Evolutionary conservation across 2,329 filamentous ascomycete species (phyloP), one percentile per base, ranked within the genome.

Genomic region (Stenocarpella maydis): DNA sequence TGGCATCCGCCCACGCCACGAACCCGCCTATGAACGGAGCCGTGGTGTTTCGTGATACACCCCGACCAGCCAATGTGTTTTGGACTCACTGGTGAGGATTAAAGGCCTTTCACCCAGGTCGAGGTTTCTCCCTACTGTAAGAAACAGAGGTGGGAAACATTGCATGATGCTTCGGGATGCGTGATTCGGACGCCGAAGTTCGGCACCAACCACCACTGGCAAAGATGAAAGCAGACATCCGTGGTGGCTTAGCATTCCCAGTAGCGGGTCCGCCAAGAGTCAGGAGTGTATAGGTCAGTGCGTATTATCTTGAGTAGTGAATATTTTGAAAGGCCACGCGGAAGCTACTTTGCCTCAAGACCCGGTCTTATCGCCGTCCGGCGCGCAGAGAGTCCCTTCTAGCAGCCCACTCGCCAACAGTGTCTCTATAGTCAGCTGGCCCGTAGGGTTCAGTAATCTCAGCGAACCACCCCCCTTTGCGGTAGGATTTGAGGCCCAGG

Each of bases 381-480:
- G 17, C 5, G 17, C 2, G 8, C 4, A 17, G 14, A 15, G n/a
- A 9, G 14, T 31, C 15, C 43, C 17, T 54, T 39, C 47, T 72
- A 14, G 52, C 43, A 67, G 74, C 64, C 84, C 86, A 90, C 76
- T 90, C 88, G 1, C 80, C 81, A 10, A 87, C 80, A 26, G 91
- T 73, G 0, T 82, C 81, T 54, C 76, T 77, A 74, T 91, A 91
- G 73, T 91, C 88, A 65, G 84, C 82, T 1, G 87, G 85, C 0
- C 86, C 84, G 76, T 91, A 91, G 2, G 88, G 83, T 60, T 83
- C 77, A 68, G 84, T 86, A 37, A 86, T 81, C 74, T 90, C 88
- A 1, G 80, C 80, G 64, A 84, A 74, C 74, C 79, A 82, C 0
- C 86, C 83, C 68, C 82, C 78, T 80, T 91, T 91, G 41, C 88